These are phyloP conservation scores for Paraphaeosphaeria sporulosa DNA, from an alignment of 2,329 filamentous ascomycete species.

Conservation along the genomic window DNA sequence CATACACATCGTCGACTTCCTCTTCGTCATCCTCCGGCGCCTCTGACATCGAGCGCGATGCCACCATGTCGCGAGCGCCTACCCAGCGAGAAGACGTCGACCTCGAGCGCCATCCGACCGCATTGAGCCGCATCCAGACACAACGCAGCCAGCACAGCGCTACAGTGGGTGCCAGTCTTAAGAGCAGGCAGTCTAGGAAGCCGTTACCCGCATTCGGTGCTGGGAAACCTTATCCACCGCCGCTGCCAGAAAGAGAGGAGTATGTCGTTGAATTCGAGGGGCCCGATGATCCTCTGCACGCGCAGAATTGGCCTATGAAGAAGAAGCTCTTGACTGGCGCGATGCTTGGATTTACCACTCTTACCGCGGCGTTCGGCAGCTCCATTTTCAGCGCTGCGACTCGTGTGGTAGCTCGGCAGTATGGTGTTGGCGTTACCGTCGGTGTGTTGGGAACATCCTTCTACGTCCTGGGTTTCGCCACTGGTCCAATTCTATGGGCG, in stretches of 20 bases:
- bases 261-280: constrained; percentile 87
- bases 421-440: constrained; percentile 56
- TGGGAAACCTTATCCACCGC: constrained; percentile 77
- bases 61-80: constrained; percentile 65
- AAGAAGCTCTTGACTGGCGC: constrained; percentile 77
- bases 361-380: constrained; percentile 70
- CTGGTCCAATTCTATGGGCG: constrained; percentile 54
- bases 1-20: constrained; percentile 60
- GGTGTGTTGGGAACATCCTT: constrained; percentile 60
- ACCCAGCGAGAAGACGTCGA: constrained; percentile 65
- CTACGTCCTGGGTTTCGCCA: constrained; percentile 60
- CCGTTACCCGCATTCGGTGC: constrained; percentile 74
- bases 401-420: constrained; percentile 45
- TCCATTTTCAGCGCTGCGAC: constrained; percentile 54
- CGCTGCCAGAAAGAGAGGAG: constrained; percentile 72
- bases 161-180: constrained; percentile 68
- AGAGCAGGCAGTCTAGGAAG: constrained; percentile 59
- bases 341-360: constrained; percentile 76
- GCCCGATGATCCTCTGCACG: constrained; percentile 81
- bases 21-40: constrained; percentile 56
- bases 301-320: constrained; percentile 82
- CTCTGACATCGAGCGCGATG: constrained; percentile 49
- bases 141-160: constrained; percentile 72
- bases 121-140: constrained; percentile 75
- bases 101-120: constrained; percentile 73